These are phyloP conservation scores for Andalucia godoyi DNA, from an alignment of 78 protist species.

Conservation along the genomic window DNA sequence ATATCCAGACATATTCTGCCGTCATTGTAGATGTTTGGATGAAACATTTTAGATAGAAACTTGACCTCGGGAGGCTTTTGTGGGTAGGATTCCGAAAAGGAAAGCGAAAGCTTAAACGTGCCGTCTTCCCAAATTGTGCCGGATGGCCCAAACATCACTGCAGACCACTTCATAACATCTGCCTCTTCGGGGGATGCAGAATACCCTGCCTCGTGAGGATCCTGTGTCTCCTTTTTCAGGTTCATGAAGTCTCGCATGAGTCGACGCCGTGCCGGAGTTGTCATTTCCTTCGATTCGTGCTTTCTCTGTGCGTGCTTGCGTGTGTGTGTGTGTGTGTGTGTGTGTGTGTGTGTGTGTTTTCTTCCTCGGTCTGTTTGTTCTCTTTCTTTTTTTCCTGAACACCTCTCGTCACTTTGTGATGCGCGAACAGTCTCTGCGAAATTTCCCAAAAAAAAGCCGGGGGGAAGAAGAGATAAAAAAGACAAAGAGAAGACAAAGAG, in stretches of 20 bases:
- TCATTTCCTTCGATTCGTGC: background rate
- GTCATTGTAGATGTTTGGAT: slow-evolving; percentile 96
- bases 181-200: slow-evolving; percentile 82
- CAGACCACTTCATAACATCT: slow-evolving; percentile 93
- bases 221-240: slow-evolving; percentile 79
- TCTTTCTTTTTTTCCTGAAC: background rate
- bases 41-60: slow-evolving; percentile 91
- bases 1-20: slow-evolving; percentile 99
- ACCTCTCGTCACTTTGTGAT: background rate
- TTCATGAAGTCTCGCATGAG: slow-evolving; percentile 88
- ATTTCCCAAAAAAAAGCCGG: too few species aligned
- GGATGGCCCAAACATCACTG: slow-evolving; percentile 98
- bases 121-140: slow-evolving; percentile 99
- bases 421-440: too few species aligned
- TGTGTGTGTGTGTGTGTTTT: background rate
- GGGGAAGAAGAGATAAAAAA: too few species aligned
- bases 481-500: too few species aligned
- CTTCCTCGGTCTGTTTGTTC: background rate
- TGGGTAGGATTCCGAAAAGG: slow-evolving; percentile 96
- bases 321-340: background rate
- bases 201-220: slow-evolving; percentile 63
- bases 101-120: slow-evolving; percentile 79
- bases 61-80: slow-evolving; percentile 94
- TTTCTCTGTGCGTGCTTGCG: background rate
- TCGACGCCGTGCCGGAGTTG: slow-evolving; percentile 76